Percentiles rank a stretch among this genome's conserved stretches.
These are phyloP conservation scores for Cicer bijugum DNA, from an alignment of 306 rosid genomes.

Conservation along the genomic window DNA sequence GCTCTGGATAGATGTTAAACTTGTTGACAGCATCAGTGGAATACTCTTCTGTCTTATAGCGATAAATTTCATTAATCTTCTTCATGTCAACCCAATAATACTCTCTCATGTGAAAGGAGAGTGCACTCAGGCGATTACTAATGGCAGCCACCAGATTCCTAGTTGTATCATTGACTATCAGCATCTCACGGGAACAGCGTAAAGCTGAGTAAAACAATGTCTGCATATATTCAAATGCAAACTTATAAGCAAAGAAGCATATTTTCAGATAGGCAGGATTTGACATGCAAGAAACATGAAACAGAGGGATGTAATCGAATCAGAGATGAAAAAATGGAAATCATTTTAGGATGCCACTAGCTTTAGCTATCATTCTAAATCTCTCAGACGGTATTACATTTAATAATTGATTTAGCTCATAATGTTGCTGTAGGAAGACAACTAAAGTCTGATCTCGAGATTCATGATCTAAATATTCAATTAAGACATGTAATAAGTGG, in stretches of 20 bases:
- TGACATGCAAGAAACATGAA: constrained; percentile 16
- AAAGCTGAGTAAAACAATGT: constrained; percentile 88
- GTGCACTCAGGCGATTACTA: constrained; percentile 85
- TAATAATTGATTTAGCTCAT: constrained; percentile 15
- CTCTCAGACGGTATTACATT: constrained; percentile 4
- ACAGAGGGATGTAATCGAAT: neutral
- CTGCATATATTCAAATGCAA: constrained; percentile 50
- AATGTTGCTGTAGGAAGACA: constrained; percentile 9
- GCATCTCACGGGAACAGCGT: constrained; percentile 83
- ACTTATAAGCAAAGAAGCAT: constrained; percentile 28
- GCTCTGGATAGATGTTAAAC: constrained; percentile 96
- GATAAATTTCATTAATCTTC: constrained; percentile 91
- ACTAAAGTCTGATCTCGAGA: neutral
- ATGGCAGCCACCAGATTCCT: constrained; percentile 77
- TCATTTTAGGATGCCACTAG: neutral
- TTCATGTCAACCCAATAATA: constrained; percentile 87
- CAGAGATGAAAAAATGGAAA: constrained; percentile 2
- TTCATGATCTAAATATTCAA: constrained; percentile 9
- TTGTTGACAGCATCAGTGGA: constrained; percentile 88
- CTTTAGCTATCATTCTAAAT: constrained; percentile 18
- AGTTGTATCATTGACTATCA: constrained; percentile 73
- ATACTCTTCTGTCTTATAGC: constrained; percentile 92
- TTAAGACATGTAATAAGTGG: neutral
- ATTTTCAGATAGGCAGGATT: constrained; percentile 14
- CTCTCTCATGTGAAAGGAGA: constrained; percentile 87